Conservation (phyloP, 805 yeast genomes). For the Saccharomycopsis selenospora region DNA sequence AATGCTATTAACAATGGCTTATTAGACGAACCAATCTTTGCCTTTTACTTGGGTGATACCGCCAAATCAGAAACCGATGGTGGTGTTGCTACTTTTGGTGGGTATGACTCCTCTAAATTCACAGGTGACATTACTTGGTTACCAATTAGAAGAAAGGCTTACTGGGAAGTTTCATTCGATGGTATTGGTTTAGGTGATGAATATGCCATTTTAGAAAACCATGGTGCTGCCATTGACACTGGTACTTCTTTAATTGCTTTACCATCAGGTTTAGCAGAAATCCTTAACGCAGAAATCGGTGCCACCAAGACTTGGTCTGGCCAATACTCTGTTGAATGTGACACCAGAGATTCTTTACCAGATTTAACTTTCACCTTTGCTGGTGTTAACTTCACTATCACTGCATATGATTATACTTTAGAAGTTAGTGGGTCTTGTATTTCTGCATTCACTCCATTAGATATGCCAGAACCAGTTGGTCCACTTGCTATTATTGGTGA, state of each 20-base stretch:
- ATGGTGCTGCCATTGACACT: conserved; percentile 98
- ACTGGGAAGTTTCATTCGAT: conserved; percentile 96
- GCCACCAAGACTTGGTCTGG: conserved; percentile 98
- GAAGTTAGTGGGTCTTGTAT: conserved; percentile 94
- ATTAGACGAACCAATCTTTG: conserved; percentile 77
- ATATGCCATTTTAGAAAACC: conserved; percentile 68
- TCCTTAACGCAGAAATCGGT: conserved; percentile 90
- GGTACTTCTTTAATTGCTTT: conserved; percentile 95
- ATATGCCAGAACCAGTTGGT: conserved; percentile 94
- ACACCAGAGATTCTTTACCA: conserved; percentile 72
- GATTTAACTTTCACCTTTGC: conserved; percentile 85
- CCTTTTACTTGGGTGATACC: conserved; percentile 83
- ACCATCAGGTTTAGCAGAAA: conserved; percentile 94
- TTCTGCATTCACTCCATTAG: conserved; percentile 95
- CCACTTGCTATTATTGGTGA: conserved; percentile 96
- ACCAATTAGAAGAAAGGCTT: conserved; percentile 98
- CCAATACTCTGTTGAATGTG: conserved; percentile 92
- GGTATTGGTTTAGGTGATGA: conserved; percentile 90
- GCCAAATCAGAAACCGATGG: conserved; percentile 61
- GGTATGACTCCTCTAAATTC: conserved; percentile 70
- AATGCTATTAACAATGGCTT: conserved; percentile 78
- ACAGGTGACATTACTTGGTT: conserved; percentile 87
- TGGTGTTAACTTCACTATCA: conserved; percentile 86
- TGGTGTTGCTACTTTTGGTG: conserved; percentile 94
- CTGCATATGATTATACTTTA: conserved; percentile 86